phyloP scores from a whole-genome alignment of 306 rosid species.

The Quercus glauca region DNA sequence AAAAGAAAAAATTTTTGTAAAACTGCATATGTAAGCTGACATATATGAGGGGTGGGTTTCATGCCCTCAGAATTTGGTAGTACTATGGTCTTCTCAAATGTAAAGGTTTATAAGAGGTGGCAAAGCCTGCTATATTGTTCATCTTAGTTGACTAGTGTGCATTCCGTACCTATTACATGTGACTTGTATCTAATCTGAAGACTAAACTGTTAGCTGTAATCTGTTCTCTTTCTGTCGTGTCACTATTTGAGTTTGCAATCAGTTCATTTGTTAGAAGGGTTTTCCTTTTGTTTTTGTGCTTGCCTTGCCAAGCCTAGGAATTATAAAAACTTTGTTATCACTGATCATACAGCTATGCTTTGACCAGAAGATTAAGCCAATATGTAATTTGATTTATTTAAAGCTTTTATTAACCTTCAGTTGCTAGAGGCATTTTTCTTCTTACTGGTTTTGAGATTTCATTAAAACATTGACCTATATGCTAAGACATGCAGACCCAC shows the following conservation, averaged over 20 bases:
- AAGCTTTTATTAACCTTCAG: background rate
- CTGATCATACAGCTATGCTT: background rate
- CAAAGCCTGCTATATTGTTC: background rate
- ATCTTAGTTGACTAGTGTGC: background rate
- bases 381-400: background rate
- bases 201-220: background rate
- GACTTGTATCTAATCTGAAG: background rate
- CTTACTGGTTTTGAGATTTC: background rate
- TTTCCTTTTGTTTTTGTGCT: background rate
- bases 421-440: background rate
- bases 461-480: background rate
- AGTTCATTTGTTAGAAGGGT: background rate
- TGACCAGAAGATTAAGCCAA: background rate
- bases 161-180: background rate
- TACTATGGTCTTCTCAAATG: background rate
- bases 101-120: background rate
- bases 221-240: background rate
- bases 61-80: background rate
- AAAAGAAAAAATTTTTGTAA: too few species aligned
- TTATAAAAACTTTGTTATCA: background rate
- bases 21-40: background rate
- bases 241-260: background rate
- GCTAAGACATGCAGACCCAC: background rate
- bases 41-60: background rate
- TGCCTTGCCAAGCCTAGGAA: background rate